Base-by-base conservation (phyloP, 129 eudicot genomes). In the Dittrichia graveolens region DNA sequence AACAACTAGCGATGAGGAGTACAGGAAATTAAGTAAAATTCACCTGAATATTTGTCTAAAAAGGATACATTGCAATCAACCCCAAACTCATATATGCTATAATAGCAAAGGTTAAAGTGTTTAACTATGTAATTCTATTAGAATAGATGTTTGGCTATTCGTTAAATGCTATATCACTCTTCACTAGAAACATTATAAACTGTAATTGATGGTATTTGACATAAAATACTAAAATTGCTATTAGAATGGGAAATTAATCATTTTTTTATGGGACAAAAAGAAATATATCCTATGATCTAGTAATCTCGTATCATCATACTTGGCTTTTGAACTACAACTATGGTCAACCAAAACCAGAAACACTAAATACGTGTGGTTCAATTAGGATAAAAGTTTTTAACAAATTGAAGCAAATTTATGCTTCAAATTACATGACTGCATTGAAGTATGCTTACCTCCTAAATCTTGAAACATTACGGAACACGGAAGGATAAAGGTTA, bases 401-500 rank as follows among this genome's bases (percentile, higher is more conserved):
- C 31, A 24, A 24, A 24, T 24, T 24, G 31, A 24, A 24, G 31
- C 31, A 24, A n/a, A n/a, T n/a, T n/a, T 24, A 24, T 24, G 31
- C 48, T 18, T 18, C 24, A 72, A 8, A 43, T 42, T 14, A 14
- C 45, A 44, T 35, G 43, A 72, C 69, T 48, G 0, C 40, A 49
- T 48, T 31, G 52, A n/a, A 34, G 31, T 54, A 40, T 42, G 19
- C 41, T 63, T 64, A 87, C 92, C 92, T 87, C 49, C 56, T 70
- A 76, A 87, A 84, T 34, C 19, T 19, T 49, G 89, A 78, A 62
- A 73, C 54, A 54, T 87, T 87, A 70, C 85, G 80, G 48, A 81
- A 84, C 47, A 87, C 69, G 42, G 75, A 71, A 60, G 87, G 82
- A 79, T 84, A 80, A 47, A 84, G 71, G 12, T 45, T 31, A 69